Conservation (phyloP, 2,329 filamentous ascomycete species). For the Ilyonectria robusta region DNA sequence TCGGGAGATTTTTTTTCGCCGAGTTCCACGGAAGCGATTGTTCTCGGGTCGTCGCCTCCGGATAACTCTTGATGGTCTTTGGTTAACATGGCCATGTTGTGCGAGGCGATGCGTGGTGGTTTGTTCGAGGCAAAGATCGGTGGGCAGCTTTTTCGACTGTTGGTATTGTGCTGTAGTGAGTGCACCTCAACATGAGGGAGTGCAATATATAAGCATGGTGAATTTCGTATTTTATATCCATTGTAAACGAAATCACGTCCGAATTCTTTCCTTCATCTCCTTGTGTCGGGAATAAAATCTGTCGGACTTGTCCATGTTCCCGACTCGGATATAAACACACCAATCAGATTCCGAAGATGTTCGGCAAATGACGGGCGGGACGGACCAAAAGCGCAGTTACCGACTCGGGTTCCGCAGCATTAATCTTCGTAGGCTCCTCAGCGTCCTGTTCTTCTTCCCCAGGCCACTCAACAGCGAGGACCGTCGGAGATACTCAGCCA, state of each 20-base stretch:
- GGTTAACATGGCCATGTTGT: not conserved
- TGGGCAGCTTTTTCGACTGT: not conserved
- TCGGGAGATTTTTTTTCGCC: not conserved
- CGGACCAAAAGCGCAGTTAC: slow-evolving; percentile 26
- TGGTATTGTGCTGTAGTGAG: not conserved
- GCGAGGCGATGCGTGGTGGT: not conserved
- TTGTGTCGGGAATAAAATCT: not conserved
- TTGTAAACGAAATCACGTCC: not conserved
- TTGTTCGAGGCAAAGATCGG: not conserved
- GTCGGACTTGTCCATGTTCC: slow-evolving; percentile 15
- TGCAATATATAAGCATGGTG: not conserved
- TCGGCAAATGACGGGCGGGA: slow-evolving; percentile 33
- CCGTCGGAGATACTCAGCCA: slow-evolving; percentile 11
- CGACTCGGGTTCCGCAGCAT: not conserved
- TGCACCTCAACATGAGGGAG: not conserved
- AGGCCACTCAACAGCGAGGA: not conserved
- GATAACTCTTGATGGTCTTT: not conserved
- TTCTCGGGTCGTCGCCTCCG: not conserved
- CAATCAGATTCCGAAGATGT: not conserved
- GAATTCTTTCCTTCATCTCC: not conserved
- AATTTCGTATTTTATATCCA: slow-evolving; percentile 7
- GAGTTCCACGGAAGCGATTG: fast-evolving
- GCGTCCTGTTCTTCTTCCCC: not conserved
- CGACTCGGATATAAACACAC: slow-evolving; percentile 12
- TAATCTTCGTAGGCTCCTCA: not conserved